Evolutionary conservation across 306 rosid species (phyloP), one percentile per base, ranked within the genome.

Genomic region (Lathyrus sativus): DNA sequence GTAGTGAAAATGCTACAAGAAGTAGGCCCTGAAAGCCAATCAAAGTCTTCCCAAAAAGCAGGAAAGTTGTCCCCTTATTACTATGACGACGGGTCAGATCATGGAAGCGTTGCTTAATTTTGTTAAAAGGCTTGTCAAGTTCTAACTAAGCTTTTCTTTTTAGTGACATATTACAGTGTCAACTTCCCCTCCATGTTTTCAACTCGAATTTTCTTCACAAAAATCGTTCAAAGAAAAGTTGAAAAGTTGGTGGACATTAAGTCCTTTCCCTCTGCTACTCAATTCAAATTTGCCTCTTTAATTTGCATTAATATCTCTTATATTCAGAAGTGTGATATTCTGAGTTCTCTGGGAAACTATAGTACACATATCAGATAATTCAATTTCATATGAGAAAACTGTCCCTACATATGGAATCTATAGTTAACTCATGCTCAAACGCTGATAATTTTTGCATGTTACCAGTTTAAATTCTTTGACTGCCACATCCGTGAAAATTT

Each of bases 1-100:
- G 89, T 87, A 64, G 92, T 84, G 58, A 87, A 87, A 75, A 72
- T 87, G 92, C 61, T 87, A 67, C 89, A 78, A 70, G 92, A 87
- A 56, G 81, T 84, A 55, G 80, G 88, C 11, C 6, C 71, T 14
- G 84, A 79, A 17, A 80, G 72, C 79, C 82, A 57, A 58, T 53
- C 72, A 0, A 79, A 73, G 45, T 19, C 48, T 44, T 61, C 63
- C 55, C 82, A 42, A 18, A 87, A 84, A 70, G 92, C 80, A 41
- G 89, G 89, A 1, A 87, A 79, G 41, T 68, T 84, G 76, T 75
- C 92, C 5, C 92, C 92, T 15, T 87, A 87, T 71, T 87, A 84
- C 74, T 84, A 83, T 35, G 89, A 87, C 6, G 89, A 87, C 63
- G 82, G 67, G 18, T 84, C 92, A 22, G 89, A 87, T 80, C 87